phyloP scores from a whole-genome alignment of 208 protist species.

The Leishmania arabica region DNA sequence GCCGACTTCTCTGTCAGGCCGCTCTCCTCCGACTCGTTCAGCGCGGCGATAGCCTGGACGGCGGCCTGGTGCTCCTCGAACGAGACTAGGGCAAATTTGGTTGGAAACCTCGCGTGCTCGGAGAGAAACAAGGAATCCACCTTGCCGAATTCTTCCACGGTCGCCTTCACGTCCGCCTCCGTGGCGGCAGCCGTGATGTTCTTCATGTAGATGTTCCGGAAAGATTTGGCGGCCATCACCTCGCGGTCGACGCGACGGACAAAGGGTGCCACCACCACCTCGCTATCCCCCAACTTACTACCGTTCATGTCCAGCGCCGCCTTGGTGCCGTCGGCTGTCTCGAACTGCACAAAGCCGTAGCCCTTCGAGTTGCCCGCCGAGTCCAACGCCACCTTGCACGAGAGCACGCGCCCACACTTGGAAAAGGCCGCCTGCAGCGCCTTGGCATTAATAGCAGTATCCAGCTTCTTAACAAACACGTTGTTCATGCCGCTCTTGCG shows the following conservation, averaged over 20 bases:
- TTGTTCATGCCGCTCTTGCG: constrained; percentile 95
- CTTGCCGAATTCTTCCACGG: constrained; percentile 76
- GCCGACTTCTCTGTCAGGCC: constrained; percentile 19
- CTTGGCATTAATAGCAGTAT: constrained; percentile 91
- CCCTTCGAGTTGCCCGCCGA: constrained; percentile 76
- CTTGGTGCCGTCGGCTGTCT: constrained; percentile 90
- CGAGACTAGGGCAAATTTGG: constrained; percentile 95
- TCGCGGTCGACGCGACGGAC: constrained; percentile 82
- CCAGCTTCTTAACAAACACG: constrained; percentile 97
- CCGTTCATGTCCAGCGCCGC: constrained; percentile 93
- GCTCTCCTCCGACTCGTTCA: constrained; percentile 41
- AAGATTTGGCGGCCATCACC: constrained; percentile 62
- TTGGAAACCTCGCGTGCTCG: constrained; percentile 34
- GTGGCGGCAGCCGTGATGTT: constrained; percentile 69
- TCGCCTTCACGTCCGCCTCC: constrained; percentile 73
- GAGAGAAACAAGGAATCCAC: constrained; percentile 65
- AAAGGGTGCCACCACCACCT: constrained; percentile 84
- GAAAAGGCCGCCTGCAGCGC: constrained; percentile 94
- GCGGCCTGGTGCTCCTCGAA: constrained; percentile 87
- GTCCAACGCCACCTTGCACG: constrained; percentile 92
- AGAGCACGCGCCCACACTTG: constrained; percentile 95
- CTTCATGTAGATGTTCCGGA: constrained; percentile 97
- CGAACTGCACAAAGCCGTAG: constrained; percentile 98
- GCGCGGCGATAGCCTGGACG: constrained; percentile 65
- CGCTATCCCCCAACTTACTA: constrained; percentile 82